Evolutionary conservation across 2,329 filamentous ascomycete species (phyloP).

Genomic region (Botrytis pseudocinerea): DNA sequence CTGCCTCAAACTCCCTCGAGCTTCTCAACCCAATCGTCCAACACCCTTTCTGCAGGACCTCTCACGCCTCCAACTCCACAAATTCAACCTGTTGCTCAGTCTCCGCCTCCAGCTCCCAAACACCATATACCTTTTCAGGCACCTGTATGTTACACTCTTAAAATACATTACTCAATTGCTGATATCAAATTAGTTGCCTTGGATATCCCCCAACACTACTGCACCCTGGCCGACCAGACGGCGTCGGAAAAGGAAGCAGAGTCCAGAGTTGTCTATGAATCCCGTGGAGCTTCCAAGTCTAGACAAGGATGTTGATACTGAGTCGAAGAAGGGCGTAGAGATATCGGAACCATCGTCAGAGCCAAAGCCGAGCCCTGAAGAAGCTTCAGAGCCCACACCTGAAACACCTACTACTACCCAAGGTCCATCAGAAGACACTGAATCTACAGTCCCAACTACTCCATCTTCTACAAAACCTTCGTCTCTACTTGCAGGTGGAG

Average conservation of each 20-base stretch:
- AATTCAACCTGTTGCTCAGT: constrained; percentile 28
- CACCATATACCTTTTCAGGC: constrained; percentile 46
- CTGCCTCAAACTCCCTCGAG: constrained; percentile 44
- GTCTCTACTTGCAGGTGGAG: constrained; percentile 28
- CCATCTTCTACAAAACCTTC: constrained; percentile 50
- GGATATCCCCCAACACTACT: constrained; percentile 53
- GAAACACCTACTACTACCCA: constrained; percentile 39
- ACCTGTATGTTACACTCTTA: constrained; percentile 48
- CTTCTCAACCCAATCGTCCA: constrained; percentile 40
- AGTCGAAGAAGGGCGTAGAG: neutral
- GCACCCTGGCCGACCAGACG: constrained; percentile 51
- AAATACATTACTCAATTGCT: constrained; percentile 31
- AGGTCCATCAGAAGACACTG: constrained; percentile 43
- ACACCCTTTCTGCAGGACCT: constrained; percentile 37
- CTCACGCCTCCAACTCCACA: constrained; percentile 52
- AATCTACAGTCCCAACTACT: constrained; percentile 53
- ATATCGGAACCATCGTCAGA: neutral
- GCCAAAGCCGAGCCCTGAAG: neutral
- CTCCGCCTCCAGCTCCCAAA: constrained; percentile 33
- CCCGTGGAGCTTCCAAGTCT: constrained; percentile 34
- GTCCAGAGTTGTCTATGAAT: constrained; percentile 32
- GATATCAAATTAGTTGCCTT: constrained; percentile 52
- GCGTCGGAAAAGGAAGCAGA: constrained; percentile 48
- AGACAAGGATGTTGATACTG: constrained; percentile 9
- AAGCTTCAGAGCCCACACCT: neutral